Conservation (phyloP, 208 protist genomes). For the Acanthamoeba sp. region DNA sequence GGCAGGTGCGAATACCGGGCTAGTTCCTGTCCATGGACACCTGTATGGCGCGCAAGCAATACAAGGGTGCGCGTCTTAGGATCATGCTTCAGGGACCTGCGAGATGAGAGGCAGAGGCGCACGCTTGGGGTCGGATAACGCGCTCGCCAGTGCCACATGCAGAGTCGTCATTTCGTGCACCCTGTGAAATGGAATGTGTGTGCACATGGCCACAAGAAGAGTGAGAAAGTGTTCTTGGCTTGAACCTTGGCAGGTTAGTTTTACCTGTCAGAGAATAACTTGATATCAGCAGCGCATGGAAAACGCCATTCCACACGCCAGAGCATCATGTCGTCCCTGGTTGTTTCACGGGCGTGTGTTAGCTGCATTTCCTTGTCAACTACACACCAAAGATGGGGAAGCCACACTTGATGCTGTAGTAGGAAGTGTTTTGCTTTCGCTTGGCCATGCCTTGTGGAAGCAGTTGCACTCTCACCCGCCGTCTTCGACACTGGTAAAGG, state of each 20-base stretch:
- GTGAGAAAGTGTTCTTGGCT: no score
- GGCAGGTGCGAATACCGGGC: conserved; percentile 6
- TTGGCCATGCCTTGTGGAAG: conserved; percentile 46
- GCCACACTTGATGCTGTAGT: conserved; percentile 48
- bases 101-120: not conserved
- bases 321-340: conserved; percentile 23
- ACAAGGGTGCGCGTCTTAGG: not conserved
- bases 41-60: not conserved
- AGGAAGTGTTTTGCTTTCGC: conserved; percentile 67
- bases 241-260: not conserved
- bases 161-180: not conserved
- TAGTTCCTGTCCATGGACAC: not conserved
- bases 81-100: not conserved
- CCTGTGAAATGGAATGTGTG: not conserved
- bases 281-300: not conserved
- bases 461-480: conserved; percentile 22
- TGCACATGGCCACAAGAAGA: no score
- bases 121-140: conserved; percentile 31
- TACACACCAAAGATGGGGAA: not conserved
- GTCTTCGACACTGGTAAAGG: not conserved
- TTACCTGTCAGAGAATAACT: conserved; percentile 3
- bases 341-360: not conserved
- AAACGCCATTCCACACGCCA: conserved; percentile 67
- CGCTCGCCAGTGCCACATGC: not conserved
- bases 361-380: not conserved